Evolutionary conservation across 345 rosid genomes (phyloP).

Genomic region (Eucalyptus globulus): DNA sequence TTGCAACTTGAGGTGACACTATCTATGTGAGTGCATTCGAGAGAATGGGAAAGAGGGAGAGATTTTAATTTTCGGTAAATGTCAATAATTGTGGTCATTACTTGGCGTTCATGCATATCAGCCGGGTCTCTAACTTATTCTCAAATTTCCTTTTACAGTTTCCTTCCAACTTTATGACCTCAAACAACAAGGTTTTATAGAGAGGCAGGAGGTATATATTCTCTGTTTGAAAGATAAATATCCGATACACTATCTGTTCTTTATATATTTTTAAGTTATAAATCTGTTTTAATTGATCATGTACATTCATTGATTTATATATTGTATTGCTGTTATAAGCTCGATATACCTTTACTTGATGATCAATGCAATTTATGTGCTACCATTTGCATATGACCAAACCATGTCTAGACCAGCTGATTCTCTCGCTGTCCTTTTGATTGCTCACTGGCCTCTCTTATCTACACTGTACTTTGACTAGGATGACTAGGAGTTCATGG

Average conservation of each 20-base stretch:
- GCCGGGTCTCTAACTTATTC: not conserved
- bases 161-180: constrained; percentile 93
- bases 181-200: constrained; percentile 99
- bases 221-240: not conserved
- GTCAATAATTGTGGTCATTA: not conserved
- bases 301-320: not conserved
- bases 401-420: not conserved
- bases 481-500: not conserved
- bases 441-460: not conserved
- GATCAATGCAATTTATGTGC: not conserved
- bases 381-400: not conserved
- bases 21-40: not conserved
- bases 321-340: not conserved
- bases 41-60: not conserved
- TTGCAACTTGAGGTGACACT: too few species aligned
- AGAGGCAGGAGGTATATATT: constrained; percentile 76
- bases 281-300: not conserved
- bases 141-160: constrained; percentile 32
- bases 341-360: not conserved
- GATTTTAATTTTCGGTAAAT: not conserved
- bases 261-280: not conserved
- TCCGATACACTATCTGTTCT: not conserved
- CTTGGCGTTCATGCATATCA: not conserved
- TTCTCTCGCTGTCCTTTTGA: not conserved
- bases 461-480: not conserved